Evolutionary conservation across 1,284 basidiomycete species (phyloP).

Genomic region (Ceratobasidium sp.): DNA sequence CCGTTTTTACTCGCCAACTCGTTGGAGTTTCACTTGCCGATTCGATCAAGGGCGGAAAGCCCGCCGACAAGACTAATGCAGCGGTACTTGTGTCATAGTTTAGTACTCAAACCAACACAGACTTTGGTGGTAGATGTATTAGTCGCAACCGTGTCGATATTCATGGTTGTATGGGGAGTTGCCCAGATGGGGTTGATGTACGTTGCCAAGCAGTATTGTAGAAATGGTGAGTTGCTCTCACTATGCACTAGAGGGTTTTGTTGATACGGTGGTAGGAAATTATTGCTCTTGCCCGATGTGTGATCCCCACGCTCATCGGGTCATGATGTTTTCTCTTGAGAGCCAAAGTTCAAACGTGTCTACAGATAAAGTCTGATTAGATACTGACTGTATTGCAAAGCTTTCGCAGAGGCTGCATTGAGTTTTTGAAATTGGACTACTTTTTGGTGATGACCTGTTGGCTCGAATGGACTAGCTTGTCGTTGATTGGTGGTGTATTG

Average conservation of each 20-base stretch:
- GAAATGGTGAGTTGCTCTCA: slow-evolving; percentile 6
- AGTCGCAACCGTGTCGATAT: slow-evolving; percentile 31
- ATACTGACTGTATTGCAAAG: too few relatives aligned
- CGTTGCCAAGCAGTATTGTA: slow-evolving; percentile 10
- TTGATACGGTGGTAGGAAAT: too few relatives aligned
- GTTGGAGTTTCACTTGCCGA: slow-evolving; percentile 13
- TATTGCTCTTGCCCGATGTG: slow-evolving; percentile 25
- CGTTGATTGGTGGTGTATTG: too few relatives aligned
- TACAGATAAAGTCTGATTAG: too few relatives aligned
- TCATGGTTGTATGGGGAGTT: slow-evolving; percentile 25
- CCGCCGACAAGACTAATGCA: slow-evolving; percentile 11
- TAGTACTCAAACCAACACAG: slow-evolving; percentile 26
- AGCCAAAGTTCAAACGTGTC: not conserved
- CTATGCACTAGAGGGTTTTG: not conserved
- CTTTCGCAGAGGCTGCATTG: too few relatives aligned
- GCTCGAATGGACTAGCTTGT: too few relatives aligned
- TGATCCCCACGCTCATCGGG: slow-evolving; percentile 19
- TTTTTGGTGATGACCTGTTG: too few relatives aligned
- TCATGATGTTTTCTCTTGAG: too few relatives aligned
- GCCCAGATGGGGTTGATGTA: slow-evolving; percentile 31
- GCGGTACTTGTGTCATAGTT: slow-evolving; percentile 34
- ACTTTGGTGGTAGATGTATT: slow-evolving; percentile 29
- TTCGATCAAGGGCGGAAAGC: not conserved
- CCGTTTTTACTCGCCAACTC: slow-evolving; percentile 14
- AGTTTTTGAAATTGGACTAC: too few relatives aligned